Percentiles rank a stretch among this genome's conserved stretches.
These are phyloP conservation scores for Parmelia sp. DNA, from an alignment of 495 filamentous ascomycete species.

Conservation along the genomic window DNA sequence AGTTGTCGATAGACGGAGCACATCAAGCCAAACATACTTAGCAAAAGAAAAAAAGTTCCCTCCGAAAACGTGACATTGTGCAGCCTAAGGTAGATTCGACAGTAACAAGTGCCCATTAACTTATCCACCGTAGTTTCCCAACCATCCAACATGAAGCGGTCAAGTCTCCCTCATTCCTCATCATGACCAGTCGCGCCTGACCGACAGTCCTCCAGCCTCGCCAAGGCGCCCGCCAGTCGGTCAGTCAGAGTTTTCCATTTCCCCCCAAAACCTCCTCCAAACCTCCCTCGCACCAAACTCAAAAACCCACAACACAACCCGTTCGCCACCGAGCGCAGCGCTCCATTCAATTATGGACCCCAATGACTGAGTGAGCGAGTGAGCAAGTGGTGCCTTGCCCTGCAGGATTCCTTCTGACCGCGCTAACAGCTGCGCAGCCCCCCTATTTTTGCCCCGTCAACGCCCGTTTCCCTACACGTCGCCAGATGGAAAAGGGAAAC, in stretches of 20 bases:
- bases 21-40: neutral
- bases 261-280: neutral
- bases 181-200: neutral
- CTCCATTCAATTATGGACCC: too few species aligned
- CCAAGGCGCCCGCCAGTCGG: constrained; percentile 2
- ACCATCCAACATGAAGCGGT: too few species aligned
- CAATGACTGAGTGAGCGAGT: neutral
- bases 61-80: neutral
- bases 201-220: neutral
- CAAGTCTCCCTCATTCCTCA: neutral
- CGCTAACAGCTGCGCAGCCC: neutral
- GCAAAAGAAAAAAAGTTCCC: neutral
- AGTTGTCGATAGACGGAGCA: neutral
- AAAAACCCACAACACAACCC: neutral
- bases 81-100: neutral
- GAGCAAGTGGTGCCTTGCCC: neutral
- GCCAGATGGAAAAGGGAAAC: neutral
- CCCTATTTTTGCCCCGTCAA: neutral
- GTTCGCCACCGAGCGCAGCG: neutral
- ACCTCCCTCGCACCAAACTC: neutral
- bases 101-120: too few species aligned
- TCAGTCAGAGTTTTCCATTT: neutral
- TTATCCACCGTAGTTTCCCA: too few species aligned
- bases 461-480: too few species aligned
- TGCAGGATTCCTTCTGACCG: neutral